Base-by-base conservation (phyloP, 306 rosid species). In the Pterocarpus macrocarpus region DNA sequence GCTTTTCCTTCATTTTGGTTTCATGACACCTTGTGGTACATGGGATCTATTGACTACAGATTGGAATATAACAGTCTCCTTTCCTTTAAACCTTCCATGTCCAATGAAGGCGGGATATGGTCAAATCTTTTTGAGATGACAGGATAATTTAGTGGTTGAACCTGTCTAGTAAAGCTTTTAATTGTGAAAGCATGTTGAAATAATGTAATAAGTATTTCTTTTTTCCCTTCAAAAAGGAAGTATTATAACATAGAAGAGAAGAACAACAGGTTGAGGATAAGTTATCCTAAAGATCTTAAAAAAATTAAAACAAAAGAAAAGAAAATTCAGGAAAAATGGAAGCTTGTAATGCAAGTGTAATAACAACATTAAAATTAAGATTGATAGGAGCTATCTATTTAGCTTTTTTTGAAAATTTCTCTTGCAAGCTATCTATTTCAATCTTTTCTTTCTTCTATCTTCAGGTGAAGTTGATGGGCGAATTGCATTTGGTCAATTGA, bases 381-480 rank as follows among this genome's bases (percentile, higher is more conserved):
- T 73, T 62, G 49, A 36, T 80, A 10, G 73, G 52, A 63, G 72
- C 30, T 75, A 58, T 58, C 55, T 57, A 45, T 33, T 81, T 38
- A 61, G 80, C 76, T 6, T 71, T 55, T 28, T 47, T 28, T 43
- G 3, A n/a, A 69, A 4, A 36, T 63, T 68, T 9, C 17, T 71
- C 33, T 61, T 13, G 9, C 34, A 50, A 59, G 17, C 36, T 61
- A 52, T 69, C 36, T 65, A 13, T 64, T 69, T 22, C 47, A 63
- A 50, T 81, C 33, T 39, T 55, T 43, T 49, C 41, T 39, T 74
- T 64, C 71, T 44, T 81, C 58, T 66, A 55, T 53, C 58, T 39
- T 67, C 75, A 94, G 98, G 97, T 63, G 98, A 94, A 81, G 95
- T 90, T 50, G 98, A 94, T 80, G 85, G 92, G 56, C 88, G 95